A percentile compares a stretch with the other conserved stretches of the same genome.
Evolutionary conservation across 495 filamentous ascomycete genomes (phyloP).

Genomic region (Cairneyella variabilis): DNA sequence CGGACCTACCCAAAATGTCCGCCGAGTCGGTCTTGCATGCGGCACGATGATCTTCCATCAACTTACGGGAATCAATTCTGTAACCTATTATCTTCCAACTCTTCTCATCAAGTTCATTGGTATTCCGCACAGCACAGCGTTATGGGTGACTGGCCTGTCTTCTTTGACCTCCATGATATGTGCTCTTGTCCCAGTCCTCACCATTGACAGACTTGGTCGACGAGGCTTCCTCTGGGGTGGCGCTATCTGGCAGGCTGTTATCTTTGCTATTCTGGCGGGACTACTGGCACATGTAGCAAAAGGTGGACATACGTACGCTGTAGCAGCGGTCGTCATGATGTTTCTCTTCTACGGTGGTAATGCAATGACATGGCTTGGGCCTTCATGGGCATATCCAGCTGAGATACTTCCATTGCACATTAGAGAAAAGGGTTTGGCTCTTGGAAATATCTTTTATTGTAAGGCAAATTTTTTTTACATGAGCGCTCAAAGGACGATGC

Average conservation of each 20-base stretch:
- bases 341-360: no score
- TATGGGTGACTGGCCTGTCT: not conserved
- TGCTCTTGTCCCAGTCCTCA: conserved; percentile 24
- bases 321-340: not conserved
- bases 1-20: conserved; percentile 23
- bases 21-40: conserved; percentile 22
- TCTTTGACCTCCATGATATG: conserved; percentile 20
- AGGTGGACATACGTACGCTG: not conserved
- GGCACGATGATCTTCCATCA: not conserved
- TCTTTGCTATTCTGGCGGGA: conserved; percentile 5
- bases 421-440: no score
- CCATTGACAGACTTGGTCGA: conserved; percentile 28
- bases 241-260: conserved; percentile 20
- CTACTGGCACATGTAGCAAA: not conserved
- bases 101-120: not conserved
- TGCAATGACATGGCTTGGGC: no score
- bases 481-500: not conserved
- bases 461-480: no score
- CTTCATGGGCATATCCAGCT: no score
- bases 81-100: conserved; percentile 25
- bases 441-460: no score
- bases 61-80: conserved; percentile 21
- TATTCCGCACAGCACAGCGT: conserved; percentile 27
- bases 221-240: conserved; percentile 27
- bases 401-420: no score